Evolutionary conservation across 2,329 filamentous ascomycete species (phyloP), one percentile per base, ranked within the genome.

Genomic region (Penicillium sp.): DNA sequence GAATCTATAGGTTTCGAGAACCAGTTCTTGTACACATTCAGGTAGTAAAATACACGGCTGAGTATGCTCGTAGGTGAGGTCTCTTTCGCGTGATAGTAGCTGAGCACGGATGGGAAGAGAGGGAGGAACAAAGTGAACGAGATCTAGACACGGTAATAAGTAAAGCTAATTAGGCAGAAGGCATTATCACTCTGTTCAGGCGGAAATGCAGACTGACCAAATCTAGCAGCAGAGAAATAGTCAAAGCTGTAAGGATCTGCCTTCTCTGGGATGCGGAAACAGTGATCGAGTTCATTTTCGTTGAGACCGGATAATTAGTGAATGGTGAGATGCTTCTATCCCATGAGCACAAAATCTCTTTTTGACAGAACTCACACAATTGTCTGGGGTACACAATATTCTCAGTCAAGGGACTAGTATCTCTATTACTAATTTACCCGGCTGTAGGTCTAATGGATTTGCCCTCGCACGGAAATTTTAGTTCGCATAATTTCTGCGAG

Each of bases 1-100:
- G 91, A 91, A 68, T 95, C 92, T 70, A 97, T 96, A 35, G 92
- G 91, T 46, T 86, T 86, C 31, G 89, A 85, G 68, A 97, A 97
- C 8, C 27, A 24, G 16, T 48, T 30, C 14, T 48, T 43, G 20
- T 48, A 43, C 1, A 22, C 30, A 30, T 43, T 39, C 11, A 39
- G 16, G 36, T 39, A 14, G 16, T 39, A 6, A 13, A 33, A 33
- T 1, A 33, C 14, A n/a, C 14, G 36, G 7, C 10, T 39, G 36
- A 22, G 16, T 18, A 22, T 4, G 36, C 20, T 39, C 16, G 36
- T 11, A 22, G 36, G n/a, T 18, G 36, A 39, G 36, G 16, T 39
- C 16, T 39, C 36, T 39, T 39, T 39, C 4, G 36, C 36, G 36
- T 22, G 36, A 13, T 39, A 39, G 36, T 39, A 39, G 36, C 16